Conservation (phyloP, 148 eudicot species). For the Camellia sinensis region DNA sequence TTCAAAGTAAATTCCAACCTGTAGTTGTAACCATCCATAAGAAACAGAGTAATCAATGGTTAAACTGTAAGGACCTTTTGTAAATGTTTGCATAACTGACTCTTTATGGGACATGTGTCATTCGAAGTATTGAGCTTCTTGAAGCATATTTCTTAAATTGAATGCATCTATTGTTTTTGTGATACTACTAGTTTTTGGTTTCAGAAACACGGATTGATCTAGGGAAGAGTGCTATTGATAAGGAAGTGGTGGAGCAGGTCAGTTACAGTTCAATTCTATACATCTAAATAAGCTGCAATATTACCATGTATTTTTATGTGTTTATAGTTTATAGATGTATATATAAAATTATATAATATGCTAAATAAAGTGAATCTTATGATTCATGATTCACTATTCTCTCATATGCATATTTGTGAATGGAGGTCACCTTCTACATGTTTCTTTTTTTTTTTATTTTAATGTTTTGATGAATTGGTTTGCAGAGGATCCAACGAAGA, state of each 20-base stretch:
- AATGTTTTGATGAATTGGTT: too few relatives aligned
- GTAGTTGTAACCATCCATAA: neutral
- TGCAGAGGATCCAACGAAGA: too few relatives aligned
- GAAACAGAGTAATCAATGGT: neutral
- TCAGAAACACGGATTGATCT: conserved; percentile 68
- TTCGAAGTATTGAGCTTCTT: neutral
- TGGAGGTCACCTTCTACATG: too few relatives aligned
- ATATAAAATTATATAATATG: too few relatives aligned
- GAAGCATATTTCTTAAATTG: neutral
- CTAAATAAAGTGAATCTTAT: too few relatives aligned
- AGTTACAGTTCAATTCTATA: conserved; percentile 12
- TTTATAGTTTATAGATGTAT: too few relatives aligned
- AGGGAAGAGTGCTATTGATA: conserved; percentile 58
- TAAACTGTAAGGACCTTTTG: neutral
- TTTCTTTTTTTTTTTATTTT: too few relatives aligned
- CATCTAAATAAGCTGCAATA: neutral
- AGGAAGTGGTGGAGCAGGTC: conserved; percentile 82
- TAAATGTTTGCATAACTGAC: neutral
- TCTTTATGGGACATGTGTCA: neutral
- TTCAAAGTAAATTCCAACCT: neutral
- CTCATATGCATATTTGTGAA: too few relatives aligned
- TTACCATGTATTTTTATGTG: too few relatives aligned
- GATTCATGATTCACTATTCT: too few relatives aligned
- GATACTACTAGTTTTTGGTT: conserved; percentile 11
- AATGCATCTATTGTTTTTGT: neutral